Base-by-base conservation (phyloP, 208 protist genomes). In the Acanthamoeba castellanii region DNA sequence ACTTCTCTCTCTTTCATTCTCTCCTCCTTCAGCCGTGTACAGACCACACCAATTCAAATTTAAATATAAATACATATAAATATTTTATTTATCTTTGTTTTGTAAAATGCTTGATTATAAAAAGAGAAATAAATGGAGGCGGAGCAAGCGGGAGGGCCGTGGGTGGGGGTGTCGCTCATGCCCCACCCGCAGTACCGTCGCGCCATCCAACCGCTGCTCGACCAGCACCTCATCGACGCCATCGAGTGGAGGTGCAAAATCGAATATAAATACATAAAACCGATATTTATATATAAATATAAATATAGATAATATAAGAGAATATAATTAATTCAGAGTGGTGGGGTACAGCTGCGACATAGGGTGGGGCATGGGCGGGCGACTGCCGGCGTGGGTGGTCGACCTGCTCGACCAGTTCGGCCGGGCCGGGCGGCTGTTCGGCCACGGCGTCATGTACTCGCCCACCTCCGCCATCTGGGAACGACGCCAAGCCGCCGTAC, bases 231-330 rank as follows among this genome's bases (percentile, higher is more conserved):
- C 50, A 47, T 90, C 18, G 84, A 90, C 50, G 84, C 84, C 16
- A 22, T 90, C 34, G 84, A 90, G 59, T 90, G 84, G 84, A 90
- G 84, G 84, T 90, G 34, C 55, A 6, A n/a, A n/a, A n/a, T n/a
- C n/a, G n/a, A n/a, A n/a, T n/a, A n/a, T n/a, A n/a, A n/a, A n/a
- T n/a, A n/a, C n/a, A n/a, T n/a, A n/a, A n/a, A n/a, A n/a, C n/a
- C n/a, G n/a, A n/a, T n/a, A n/a, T n/a, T n/a, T n/a, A n/a, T n/a
- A n/a, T n/a, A n/a, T n/a, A n/a, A n/a, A n/a, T n/a, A n/a, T n/a
- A n/a, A n/a, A n/a, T n/a, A n/a, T n/a, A n/a, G n/a, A n/a, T n/a
- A n/a, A n/a, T n/a, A n/a, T n/a, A n/a, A n/a, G n/a, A n/a, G 16
- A 57, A 57, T 16, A 52, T 52, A 4, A 52, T 11, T 52, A 11